phyloP scores from a whole-genome alignment of 2,329 filamentous ascomycete species.

The Monilinia fructicola region DNA sequence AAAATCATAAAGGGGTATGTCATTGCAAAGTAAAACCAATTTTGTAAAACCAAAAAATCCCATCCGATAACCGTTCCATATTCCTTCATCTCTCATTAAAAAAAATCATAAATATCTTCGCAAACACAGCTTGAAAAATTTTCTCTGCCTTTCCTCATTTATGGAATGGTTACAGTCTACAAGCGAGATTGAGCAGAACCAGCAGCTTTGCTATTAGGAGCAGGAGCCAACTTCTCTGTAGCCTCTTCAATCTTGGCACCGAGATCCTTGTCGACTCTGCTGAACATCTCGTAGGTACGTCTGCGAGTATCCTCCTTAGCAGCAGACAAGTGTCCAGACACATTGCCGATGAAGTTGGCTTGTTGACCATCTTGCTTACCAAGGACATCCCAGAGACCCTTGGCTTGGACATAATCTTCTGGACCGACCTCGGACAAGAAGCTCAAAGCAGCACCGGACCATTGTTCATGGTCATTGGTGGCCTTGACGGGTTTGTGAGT shows the following conservation, averaged over 20 bases:
- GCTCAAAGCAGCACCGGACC: slow-evolving; percentile 48
- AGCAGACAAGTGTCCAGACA: slow-evolving; percentile 55
- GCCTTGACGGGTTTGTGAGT: slow-evolving; percentile 47
- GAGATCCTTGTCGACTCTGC: slow-evolving; percentile 53
- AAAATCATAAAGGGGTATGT: slow-evolving; percentile 13
- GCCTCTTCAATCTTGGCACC: slow-evolving; percentile 52
- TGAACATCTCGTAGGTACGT: slow-evolving; percentile 62
- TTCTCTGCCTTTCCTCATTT: background rate
- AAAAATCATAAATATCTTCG: slow-evolving; percentile 15
- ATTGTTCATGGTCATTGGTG: slow-evolving; percentile 48
- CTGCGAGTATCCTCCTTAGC: slow-evolving; percentile 56
- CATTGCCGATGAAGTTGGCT: slow-evolving; percentile 59
- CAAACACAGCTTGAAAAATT: background rate
- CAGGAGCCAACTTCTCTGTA: slow-evolving; percentile 47
- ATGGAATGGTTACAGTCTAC: slow-evolving; percentile 8
- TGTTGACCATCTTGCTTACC: slow-evolving; percentile 55
- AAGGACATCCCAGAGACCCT: slow-evolving; percentile 41
- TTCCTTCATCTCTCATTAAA: slow-evolving; percentile 7
- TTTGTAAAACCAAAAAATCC: background rate
- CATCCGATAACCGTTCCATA: background rate
- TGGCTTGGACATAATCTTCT: slow-evolving; percentile 42
- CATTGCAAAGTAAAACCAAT: slow-evolving; percentile 10
- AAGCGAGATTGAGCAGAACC: slow-evolving; percentile 23
- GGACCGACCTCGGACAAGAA: slow-evolving; percentile 45
- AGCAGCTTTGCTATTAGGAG: slow-evolving; percentile 20